phyloP scores from a whole-genome alignment of 352 stramenopile species.

The Phytophthora litchii region DNA sequence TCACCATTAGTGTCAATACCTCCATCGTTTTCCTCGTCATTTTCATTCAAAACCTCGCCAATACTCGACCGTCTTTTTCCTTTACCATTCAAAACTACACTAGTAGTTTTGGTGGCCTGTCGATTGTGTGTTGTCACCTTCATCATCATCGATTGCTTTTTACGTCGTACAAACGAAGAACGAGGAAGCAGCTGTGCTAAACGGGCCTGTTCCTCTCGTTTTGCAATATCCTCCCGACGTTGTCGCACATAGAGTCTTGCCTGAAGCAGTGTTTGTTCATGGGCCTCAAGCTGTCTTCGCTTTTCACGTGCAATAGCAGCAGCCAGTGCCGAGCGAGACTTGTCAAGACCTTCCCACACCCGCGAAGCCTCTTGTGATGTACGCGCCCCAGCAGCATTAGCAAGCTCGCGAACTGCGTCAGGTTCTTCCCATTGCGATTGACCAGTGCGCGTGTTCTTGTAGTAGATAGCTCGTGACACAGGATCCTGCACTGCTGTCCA shows the following conservation, averaged over 20 bases:
- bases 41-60: constrained; percentile 22
- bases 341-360: constrained; percentile 65
- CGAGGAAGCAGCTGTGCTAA: constrained; percentile 64
- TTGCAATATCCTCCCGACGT: constrained; percentile 62
- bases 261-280: constrained; percentile 40
- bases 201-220: constrained; percentile 58
- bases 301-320: constrained; percentile 49
- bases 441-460: constrained; percentile 72
- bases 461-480: constrained; percentile 64
- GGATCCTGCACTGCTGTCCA: constrained; percentile 71
- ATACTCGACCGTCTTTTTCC: constrained; percentile 21
- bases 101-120: constrained; percentile 17
- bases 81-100: constrained; percentile 1
- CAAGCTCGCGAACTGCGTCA: constrained; percentile 61
- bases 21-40: constrained; percentile 16
- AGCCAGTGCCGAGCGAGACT: constrained; percentile 44
- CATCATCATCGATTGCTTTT: constrained; percentile 78
- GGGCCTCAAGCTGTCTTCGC: constrained; percentile 39
- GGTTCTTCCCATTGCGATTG: constrained; percentile 76
- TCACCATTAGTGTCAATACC: constrained; percentile 19
- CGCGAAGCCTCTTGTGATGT: constrained; percentile 60
- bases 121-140: constrained; percentile 43
- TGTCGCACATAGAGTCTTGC: constrained; percentile 48
- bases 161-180: constrained; percentile 67
- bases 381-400: constrained; percentile 49